Conservation (phyloP, 139 green algal genomes). For the Chlamydomonas sp. region DNA sequence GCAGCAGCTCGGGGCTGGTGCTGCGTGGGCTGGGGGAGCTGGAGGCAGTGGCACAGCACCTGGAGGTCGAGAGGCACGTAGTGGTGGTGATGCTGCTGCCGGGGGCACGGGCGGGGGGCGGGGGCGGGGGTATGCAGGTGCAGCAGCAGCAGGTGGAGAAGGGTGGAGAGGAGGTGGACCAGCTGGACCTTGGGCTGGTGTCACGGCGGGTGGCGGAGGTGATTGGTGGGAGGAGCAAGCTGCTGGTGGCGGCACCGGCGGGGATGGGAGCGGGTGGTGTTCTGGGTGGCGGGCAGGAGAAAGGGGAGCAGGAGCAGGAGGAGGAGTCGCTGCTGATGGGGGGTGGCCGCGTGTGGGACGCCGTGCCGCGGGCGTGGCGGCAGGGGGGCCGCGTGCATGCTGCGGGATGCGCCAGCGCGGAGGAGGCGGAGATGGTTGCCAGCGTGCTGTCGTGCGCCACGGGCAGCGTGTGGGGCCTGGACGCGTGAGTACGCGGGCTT, state of each 20-base stretch:
- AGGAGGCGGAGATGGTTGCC: background rate
- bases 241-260: background rate
- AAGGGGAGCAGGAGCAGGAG: no score
- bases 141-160: background rate
- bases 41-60: background rate
- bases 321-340: no score
- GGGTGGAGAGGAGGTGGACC: background rate
- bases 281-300: background rate
- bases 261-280: background rate
- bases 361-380: background rate
- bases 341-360: no score
- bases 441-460: constrained; percentile 16
- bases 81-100: constrained; percentile 1
- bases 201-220: background rate
- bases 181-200: background rate
- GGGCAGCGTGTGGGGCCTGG: constrained; percentile 1
- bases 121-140: no score
- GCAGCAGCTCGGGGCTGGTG: background rate
- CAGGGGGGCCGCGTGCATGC: background rate
- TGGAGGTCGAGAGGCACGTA: background rate
- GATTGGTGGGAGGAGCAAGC: constrained; percentile 6
- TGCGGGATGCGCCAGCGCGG: background rate
- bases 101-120: background rate
- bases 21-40: background rate
- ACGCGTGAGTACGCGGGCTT: no score